Conservation (phyloP, 2,329 filamentous ascomycete species). For the Lachnellula occidentalis region DNA sequence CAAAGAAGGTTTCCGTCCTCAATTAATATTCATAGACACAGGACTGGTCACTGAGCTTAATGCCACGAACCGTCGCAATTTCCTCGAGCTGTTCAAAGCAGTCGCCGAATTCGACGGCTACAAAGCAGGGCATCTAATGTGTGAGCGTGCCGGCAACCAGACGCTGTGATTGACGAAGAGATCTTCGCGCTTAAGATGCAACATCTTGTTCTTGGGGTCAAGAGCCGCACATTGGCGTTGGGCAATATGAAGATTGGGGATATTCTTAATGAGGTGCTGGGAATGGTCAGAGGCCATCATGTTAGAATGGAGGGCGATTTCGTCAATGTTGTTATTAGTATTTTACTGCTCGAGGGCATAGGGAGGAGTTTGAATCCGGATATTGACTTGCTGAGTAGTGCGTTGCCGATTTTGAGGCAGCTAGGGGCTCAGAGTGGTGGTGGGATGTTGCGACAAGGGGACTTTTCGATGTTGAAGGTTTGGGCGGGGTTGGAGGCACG, state of each 20-base stretch:
- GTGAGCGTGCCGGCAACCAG: slow-evolving; percentile 85
- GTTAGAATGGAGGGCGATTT: slow-evolving; percentile 95
- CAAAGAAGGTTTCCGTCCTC: slow-evolving; percentile 81
- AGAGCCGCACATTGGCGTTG: slow-evolving; percentile 82
- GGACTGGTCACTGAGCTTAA: slow-evolving; percentile 94
- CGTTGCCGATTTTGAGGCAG: slow-evolving; percentile 83
- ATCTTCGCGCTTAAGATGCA: slow-evolving; percentile 96
- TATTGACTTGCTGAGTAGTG: slow-evolving; percentile 78
- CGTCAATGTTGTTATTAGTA: slow-evolving; percentile 95
- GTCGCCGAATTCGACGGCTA: slow-evolving; percentile 97
- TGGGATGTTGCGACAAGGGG: slow-evolving; percentile 63
- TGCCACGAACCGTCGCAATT: slow-evolving; percentile 77
- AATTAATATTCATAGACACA: slow-evolving; percentile 96
- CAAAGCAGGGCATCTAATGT: slow-evolving; percentile 91
- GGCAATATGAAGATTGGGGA: slow-evolving; percentile 96
- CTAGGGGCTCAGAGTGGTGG: slow-evolving; percentile 73
- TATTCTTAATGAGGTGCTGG: slow-evolving; percentile 81
- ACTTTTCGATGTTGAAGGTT: slow-evolving; percentile 81
- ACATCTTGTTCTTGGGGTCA: slow-evolving; percentile 86
- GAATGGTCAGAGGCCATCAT: slow-evolving; percentile 88
- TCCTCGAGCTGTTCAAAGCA: slow-evolving; percentile 91
- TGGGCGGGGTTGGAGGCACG: slow-evolving; percentile 89
- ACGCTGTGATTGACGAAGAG: slow-evolving; percentile 81
- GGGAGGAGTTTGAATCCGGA: slow-evolving; percentile 81
- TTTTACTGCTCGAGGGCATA: slow-evolving; percentile 89